Percentiles rank a stretch among this genome's conserved stretches.
phyloP scores from a whole-genome alignment of 1,284 basidiomycete genomes.

The Pterulicium gracile region DNA sequence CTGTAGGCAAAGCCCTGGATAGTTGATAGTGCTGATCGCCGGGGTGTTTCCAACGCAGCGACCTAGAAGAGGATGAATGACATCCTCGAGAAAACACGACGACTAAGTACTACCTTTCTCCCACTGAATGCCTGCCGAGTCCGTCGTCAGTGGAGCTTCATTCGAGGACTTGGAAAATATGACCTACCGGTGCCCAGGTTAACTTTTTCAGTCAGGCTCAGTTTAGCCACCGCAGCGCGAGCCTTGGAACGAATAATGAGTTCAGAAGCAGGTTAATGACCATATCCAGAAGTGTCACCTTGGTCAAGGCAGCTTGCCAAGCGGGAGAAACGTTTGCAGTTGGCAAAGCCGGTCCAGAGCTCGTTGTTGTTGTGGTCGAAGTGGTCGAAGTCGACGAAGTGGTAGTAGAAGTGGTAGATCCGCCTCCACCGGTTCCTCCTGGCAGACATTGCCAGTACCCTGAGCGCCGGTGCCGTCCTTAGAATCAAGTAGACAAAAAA shows the following conservation, averaged over 20 bases:
- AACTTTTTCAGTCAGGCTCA: conserved; percentile 43
- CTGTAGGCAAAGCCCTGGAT: conserved; percentile 61
- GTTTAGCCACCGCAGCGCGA: conserved; percentile 31
- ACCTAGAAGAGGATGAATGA: conserved; percentile 19
- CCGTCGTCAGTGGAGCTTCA: conserved; percentile 2
- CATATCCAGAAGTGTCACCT: conserved; percentile 20
- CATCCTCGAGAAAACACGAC: conserved; percentile 7
- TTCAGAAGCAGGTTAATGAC: not conserved
- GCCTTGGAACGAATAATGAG: conserved; percentile 23
- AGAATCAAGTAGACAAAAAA: not conserved
- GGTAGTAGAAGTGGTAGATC: conserved; percentile 12
- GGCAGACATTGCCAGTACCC: conserved; percentile 39
- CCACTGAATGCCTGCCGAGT: conserved; percentile 28
- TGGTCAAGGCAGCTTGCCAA: conserved; percentile 43
- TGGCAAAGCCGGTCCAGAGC: conserved; percentile 3
- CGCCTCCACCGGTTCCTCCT: conserved; percentile 17
- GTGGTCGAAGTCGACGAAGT: conserved; percentile 15
- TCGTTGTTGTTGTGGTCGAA: conserved; percentile 13
- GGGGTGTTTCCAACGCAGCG: conserved; percentile 63
- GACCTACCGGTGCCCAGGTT: conserved; percentile 41
- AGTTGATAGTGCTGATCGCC: conserved; percentile 47
- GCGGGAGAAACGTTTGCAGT: conserved; percentile 36
- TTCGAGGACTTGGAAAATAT: conserved; percentile 1
- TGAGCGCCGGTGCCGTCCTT: conserved; percentile 13
- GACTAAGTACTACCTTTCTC: conserved; percentile 19